Evolutionary conservation across 176 grass and related monocot species (phyloP), one percentile per base, ranked within the genome.

Genomic region (Chrysopogon serrulatus): DNA sequence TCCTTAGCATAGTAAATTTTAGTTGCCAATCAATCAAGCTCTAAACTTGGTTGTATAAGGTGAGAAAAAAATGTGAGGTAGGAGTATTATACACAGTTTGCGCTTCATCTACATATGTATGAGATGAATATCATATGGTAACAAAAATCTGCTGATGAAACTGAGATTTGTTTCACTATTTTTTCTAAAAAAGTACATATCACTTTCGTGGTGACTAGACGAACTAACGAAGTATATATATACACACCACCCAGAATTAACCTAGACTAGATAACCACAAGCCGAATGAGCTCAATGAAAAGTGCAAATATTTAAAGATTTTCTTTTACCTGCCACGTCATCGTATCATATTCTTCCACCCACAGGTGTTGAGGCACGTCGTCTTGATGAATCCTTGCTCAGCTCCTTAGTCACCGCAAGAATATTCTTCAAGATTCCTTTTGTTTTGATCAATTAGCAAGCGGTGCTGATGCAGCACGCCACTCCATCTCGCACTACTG

Each of bases 391-490:
- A 36, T 33, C 39, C 43, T 32, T 69, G 60, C 76, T 8, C n/a
- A 39, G 6, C 6, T 81, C 69, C 51, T 69, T 34, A 69, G 32
- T 48, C 45, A 61, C 61, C 16, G 56, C 26, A 65, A 66, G 71
- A 82, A 82, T 77, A 85, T 86, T 84, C 68, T 47, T 51, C n/a
- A 71, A 10, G 21, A 9, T 71, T 65, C 35, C n/a, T 81, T 80
- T 76, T 33, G n/a, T 30, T 48, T 39, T 62, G 40, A 64, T 28
- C 54, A 41, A 83, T 69, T 24, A 67, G 34, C 61, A 82, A 56
- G 63, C 10, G 19, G 1, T 28, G 32, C 60, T 79, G 75, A 74
- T 73, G 59, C 54, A 43, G 32, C 33, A 49, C 71, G 33, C 33
- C 73, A 73, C 54, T 77, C 56, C 26, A 56, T 21, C 45, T 35